Percentiles rank a stretch among this genome's conserved stretches.
Conservation (phyloP, 139 green algal species). For the Coccomyxa sp. region DNA sequence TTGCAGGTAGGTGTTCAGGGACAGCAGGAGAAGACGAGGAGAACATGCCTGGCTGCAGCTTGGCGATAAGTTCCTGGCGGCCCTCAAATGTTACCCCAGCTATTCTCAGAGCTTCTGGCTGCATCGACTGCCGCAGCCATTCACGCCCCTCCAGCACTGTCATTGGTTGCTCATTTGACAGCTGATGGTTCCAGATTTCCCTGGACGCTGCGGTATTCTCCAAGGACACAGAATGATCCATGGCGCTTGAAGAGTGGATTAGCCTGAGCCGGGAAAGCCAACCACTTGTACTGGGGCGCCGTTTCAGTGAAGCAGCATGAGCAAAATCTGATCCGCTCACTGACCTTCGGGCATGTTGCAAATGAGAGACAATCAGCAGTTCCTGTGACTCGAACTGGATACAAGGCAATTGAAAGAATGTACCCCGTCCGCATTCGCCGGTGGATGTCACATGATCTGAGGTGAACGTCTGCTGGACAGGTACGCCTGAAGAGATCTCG, state of each 20-base stretch:
- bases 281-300: too few species aligned
- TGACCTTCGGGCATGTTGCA: too few species aligned
- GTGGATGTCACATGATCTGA: too few species aligned
- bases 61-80: slow-evolving; percentile 22
- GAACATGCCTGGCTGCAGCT: slow-evolving; percentile 20
- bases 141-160: slow-evolving; percentile 9
- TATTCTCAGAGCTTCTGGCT: slow-evolving; percentile 15
- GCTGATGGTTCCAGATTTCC: too few species aligned
- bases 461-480: too few species aligned
- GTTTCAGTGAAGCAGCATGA: too few species aligned
- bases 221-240: neutral
- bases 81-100: slow-evolving; percentile 47
- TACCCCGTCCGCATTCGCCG: too few species aligned
- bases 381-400: too few species aligned
- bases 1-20: neutral
- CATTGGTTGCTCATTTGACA: neutral
- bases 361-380: too few species aligned
- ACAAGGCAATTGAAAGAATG: too few species aligned
- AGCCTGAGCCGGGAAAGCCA: slow-evolving; percentile 3
- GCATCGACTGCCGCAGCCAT: slow-evolving; percentile 1
- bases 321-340: too few species aligned
- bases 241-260: slow-evolving; percentile 10
- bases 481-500: too few species aligned
- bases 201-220: neutral
- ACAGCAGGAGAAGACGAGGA: neutral